Evolutionary conservation across 371 early-diverging fungal species (phyloP).

Genomic region (Mucor ambiguus): DNA sequence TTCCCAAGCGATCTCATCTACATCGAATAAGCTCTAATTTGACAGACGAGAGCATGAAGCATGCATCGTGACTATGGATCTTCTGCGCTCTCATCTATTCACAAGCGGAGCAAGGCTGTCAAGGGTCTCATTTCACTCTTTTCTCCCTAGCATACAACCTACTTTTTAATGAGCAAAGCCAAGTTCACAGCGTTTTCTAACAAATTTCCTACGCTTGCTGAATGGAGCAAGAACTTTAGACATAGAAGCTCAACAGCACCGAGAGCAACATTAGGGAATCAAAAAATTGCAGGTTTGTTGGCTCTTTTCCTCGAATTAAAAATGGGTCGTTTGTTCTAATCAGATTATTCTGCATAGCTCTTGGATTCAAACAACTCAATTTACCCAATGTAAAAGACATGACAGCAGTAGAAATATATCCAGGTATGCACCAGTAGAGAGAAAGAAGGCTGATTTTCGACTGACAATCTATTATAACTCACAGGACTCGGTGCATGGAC

Average conservation of each 20-base stretch:
- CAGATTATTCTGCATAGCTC: not conserved
- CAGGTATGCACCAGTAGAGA: conserved; percentile 28
- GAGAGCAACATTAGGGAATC: conserved; percentile 5
- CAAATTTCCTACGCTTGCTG: conserved; percentile 10
- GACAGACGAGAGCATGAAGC: not conserved
- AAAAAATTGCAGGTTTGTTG: conserved; percentile 1
- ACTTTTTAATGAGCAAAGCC: conserved; percentile 7
- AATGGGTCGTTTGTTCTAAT: not conserved
- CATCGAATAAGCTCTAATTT: too few species aligned
- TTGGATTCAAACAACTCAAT: conserved; percentile 22
- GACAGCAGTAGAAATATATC: conserved; percentile 48
- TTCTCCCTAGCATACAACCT: not conserved
- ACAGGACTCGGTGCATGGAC: conserved; percentile 52
- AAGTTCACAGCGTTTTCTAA: not conserved
- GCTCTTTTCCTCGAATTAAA: not conserved
- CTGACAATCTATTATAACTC: not conserved
- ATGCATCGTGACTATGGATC: not conserved
- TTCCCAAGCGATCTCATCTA: not conserved
- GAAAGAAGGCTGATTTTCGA: not conserved
- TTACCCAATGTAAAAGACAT: conserved; percentile 20
- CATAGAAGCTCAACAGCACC: conserved; percentile 5
- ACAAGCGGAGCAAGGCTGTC: conserved; percentile 1
- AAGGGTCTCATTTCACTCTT: not conserved
- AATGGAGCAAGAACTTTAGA: conserved; percentile 22
- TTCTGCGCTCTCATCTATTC: not conserved